Evolutionary conservation across 2,329 filamentous ascomycete genomes (phyloP), one percentile per base, ranked within the genome.

Genomic region (Botrytis squamosa): DNA sequence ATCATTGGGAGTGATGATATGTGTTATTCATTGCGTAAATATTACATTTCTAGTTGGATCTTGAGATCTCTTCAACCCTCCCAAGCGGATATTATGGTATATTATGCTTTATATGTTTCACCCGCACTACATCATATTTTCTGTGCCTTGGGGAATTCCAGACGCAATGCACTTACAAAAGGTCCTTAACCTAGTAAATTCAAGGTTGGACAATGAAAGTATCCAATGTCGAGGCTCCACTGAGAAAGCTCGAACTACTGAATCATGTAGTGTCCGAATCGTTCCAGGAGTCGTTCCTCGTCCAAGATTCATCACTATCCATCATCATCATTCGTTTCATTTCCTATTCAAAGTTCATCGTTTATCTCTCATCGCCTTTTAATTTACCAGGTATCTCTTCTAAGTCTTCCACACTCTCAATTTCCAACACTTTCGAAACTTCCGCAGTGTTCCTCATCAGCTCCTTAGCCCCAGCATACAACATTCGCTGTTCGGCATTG

Each of bases 401-500:
- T 78, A 98, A 81, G 72, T 98, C 95, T 72, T 97, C 94, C 5
- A 88, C 88, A 33, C 88, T 90, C 78, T 93, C 90, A 67, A 98
- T 90, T 83, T 98, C 95, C 75, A 99, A 89, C 40, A 98, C 91
- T 78, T 89, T 90, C 71, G 92, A 91, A n/a, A 94, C 95, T 84
- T 98, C 94, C 74, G 93, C 93, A 72, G 93, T 97, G 81, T 93
- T 97, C 77, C 95, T 90, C 92, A 98, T 94, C 82, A 98, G 84
- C 85, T 99, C 96, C 84, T 98, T 97, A 62, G 96, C 96, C 57
- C 95, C 93, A 44, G 96, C 96, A 82, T 98, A 99, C 81, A 96
- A 85, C 96, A 98, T 98, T 78, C 93, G 90, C 81, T 92, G 86
- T 81, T 95, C 93, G 77, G 88, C 89, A 82, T 97, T 98, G 84